Base-by-base conservation (phyloP, 169 alveolate genomes). In the Eimeria tenella region DNA sequence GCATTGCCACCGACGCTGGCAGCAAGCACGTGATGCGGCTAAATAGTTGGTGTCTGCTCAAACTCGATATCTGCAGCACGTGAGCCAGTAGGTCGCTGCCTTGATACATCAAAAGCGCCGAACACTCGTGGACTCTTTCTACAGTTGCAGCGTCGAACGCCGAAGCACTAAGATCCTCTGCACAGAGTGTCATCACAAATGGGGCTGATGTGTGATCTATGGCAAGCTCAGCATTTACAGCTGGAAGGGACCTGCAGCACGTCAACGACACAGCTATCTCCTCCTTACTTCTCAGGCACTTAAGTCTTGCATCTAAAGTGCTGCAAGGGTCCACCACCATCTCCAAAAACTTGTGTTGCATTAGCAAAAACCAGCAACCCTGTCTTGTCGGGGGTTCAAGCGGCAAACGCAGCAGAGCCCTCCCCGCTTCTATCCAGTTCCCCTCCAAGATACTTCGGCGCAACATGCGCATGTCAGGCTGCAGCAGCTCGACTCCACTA, bases 401-500 rank as follows among this genome's bases (percentile, higher is more conserved):
- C 23, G 91, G 91, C 42, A 83, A 60, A 42, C 91, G 42, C 13
- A 83, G 91, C 62, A 83, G 91, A 58, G 91, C 58, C 79, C 79
- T 83, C 19, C 91, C 91, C 25, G 91, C 91, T 23, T 83, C 91
- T 23, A 60, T 31, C 91, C 91, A 83, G 63, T 83, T 83, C 58
- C 91, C 91, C 7, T 83, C 91, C 10, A 83, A 52, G 23, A 83
- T 62, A 49, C 77, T 56, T 70, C 10, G 62, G 10, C 68, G 91
- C 60, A 83, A 79, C 6, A 4, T 83, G 63, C 91, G 91, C 91
- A 83, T 62, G 91, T 83, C 91, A 83, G 77, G 91, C 74, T 56
- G 91, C 49, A 83, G 91, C 50, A 83, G 91, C 79, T 58, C 91
- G n/a, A 83, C 91, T 31, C 91, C 77, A 60, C 91, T 83, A 17